These are phyloP conservation scores for Chenopodium berlandieri DNA, from an alignment of 148 eudicot species.

Conservation along the genomic window DNA sequence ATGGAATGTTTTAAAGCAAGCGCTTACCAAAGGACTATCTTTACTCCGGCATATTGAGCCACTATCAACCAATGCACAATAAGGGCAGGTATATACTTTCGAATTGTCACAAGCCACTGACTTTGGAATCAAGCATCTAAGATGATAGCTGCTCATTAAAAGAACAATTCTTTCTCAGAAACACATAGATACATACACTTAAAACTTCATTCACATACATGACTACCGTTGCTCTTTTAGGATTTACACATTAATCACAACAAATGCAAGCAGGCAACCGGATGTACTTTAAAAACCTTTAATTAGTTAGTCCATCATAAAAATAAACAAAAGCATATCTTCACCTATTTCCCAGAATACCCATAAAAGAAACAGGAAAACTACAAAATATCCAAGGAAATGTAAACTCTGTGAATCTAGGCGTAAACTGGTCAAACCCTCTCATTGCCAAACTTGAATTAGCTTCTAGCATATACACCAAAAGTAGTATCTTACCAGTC, in stretches of 20 bases:
- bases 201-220: not conserved
- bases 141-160: constrained; percentile 62
- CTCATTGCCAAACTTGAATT: not conserved
- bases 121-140: constrained; percentile 49
- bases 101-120: constrained; percentile 30
- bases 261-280: not conserved
- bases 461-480: constrained; percentile 14
- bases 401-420: not conserved
- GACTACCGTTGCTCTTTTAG: not conserved
- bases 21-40: constrained; percentile 57
- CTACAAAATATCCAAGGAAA: not conserved
- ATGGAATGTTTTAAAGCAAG: constrained; percentile 11
- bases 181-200: not conserved
- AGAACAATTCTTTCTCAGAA: constrained; percentile 14
- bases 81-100: constrained; percentile 49
- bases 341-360: not conserved
- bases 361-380: not conserved
- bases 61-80: constrained; percentile 61
- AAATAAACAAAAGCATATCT: too few relatives aligned
- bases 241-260: not conserved
- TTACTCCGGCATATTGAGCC: constrained; percentile 61
- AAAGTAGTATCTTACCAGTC: constrained; percentile 65
- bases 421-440: not conserved
- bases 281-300: too few relatives aligned
- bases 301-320: too few relatives aligned